Base-by-base conservation (phyloP, 2,329 filamentous ascomycete species). In the Sclerotinia borealis region DNA sequence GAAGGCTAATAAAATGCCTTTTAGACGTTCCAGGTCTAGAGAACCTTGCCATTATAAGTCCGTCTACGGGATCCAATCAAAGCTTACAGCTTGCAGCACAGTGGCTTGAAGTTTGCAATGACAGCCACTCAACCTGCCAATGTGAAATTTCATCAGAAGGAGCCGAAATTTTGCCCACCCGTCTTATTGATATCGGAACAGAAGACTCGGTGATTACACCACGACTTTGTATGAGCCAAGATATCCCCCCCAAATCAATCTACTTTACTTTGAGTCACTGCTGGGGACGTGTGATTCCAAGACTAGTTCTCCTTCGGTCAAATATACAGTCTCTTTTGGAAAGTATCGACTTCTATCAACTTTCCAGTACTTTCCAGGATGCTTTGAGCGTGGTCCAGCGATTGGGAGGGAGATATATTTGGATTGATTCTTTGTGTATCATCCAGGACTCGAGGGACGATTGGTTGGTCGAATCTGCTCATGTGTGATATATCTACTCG, bases 1-100 rank as follows among this genome's bases (percentile, higher is more conserved):
- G 2, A 17, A 10, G 0, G 13, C n/a, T 25, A 3, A 37, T 0
- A 4, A 25, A 0, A 37, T 2, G 9, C 4, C 3, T 25, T 1
- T 9, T 15, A 51, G 31, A 36, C 0, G 2, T 51, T 15, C 11
- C 13, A 34, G 49, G 49, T 4, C 22, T 17, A 15, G 49, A 51
- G 31, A 36, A 6, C 17, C 36, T 36, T 25, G 6, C 9, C 5
- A 15, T 6, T 4, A 19, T 51, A 22, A 29, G 17, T 36, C 25
- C 49, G 15, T 51, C 11, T 2, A 51, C 31, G 7, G 31, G 49
- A 4, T 51, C 49, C 19, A n/a, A 51, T 36, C 6, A 9, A 15
- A 51, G 31, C 6, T 6, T 51, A 0, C 3, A 51, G 5, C 11
- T 51, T 25, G 13, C 49, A 7, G 17, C 17, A n/a, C 8, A 43